Evolutionary conservation across 2,329 filamentous ascomycete genomes (phyloP), one percentile per base, ranked within the genome.

Genomic region (Fusarium globosum): DNA sequence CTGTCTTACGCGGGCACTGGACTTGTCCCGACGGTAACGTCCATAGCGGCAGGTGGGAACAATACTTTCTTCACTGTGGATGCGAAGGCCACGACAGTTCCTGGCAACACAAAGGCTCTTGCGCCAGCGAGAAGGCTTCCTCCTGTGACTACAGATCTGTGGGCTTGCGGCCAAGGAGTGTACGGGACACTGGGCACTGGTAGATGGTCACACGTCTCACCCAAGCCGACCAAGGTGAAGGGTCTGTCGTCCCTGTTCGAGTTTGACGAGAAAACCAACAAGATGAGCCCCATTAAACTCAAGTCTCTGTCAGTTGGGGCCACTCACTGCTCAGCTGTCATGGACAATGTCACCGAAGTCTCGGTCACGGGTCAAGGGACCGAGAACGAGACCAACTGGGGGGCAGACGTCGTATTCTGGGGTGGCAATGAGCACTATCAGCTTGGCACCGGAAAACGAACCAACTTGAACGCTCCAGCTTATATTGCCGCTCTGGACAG

Each of bases 351-450:
- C 36, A 93, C 93, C 2, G 87, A 91, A 60, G 87, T 95, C 11
- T 83, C 86, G 21, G 87, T 91, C 4, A 84, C 87, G 5, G 80
- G 77, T 69, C 83, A 80, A 61, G 85, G 77, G 21, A 87, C 88
- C 3, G 85, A 89, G 45, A 92, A 93, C 73, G 93, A 95, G 77
- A 94, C 91, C 3, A 95, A 96, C 80, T 97, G 92, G 90, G 96
- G 96, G 55, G 91, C 93, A 9, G 96, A 98, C 80, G 91, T 95
- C 36, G 81, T 98, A 4, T 97, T 94, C 86, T 99, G 95, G 94
- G 96, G 96, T 70, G 94, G 94, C 60, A 99, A 98, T 78, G 95
- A 98, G 84, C 90, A 92, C 80, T 98, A 93, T 82, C 96, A 99
- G 83, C 89, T 99, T 33, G 96, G 96, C 18, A 98, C 93, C 2